phyloP scores from a whole-genome alignment of 75 land plant species.

The Selaginella moellendorffii region DNA sequence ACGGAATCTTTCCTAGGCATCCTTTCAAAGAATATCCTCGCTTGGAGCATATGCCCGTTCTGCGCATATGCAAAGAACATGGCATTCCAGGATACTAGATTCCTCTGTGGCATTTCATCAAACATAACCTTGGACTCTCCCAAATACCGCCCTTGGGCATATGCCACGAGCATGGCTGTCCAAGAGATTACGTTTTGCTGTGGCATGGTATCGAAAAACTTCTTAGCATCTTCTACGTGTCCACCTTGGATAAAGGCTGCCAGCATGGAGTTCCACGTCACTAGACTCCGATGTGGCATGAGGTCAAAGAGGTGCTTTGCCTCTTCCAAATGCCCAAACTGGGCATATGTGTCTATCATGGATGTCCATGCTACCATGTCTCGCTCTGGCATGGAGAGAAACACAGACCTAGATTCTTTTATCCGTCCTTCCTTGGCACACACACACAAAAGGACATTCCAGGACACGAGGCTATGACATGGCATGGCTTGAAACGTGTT shows the following conservation, averaged over 20 bases:
- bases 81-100: conserved; percentile 5
- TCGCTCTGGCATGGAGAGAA: not conserved
- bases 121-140: not conserved
- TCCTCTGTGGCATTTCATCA: not conserved
- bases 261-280: conserved; percentile 3
- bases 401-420: not conserved
- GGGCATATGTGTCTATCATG: not conserved
- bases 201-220: not conserved
- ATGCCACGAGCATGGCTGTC: not conserved
- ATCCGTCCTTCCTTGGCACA: not conserved
- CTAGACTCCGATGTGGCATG: not conserved
- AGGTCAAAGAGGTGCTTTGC: not conserved
- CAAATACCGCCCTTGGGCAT: not conserved
- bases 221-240: not conserved
- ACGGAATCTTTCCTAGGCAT: not conserved
- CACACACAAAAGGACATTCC: conserved; percentile 1
- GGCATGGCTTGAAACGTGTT: not conserved
- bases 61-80: conserved; percentile 4
- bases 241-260: not conserved
- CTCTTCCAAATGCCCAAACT: not conserved
- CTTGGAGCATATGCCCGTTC: not conserved
- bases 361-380: not conserved
- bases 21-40: not conserved
- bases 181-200: not conserved
- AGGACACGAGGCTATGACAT: not conserved